Evolutionary conservation across 352 stramenopile species (phyloP), one percentile per base, ranked within the genome.

Genomic region (Phytophthora crassamura): DNA sequence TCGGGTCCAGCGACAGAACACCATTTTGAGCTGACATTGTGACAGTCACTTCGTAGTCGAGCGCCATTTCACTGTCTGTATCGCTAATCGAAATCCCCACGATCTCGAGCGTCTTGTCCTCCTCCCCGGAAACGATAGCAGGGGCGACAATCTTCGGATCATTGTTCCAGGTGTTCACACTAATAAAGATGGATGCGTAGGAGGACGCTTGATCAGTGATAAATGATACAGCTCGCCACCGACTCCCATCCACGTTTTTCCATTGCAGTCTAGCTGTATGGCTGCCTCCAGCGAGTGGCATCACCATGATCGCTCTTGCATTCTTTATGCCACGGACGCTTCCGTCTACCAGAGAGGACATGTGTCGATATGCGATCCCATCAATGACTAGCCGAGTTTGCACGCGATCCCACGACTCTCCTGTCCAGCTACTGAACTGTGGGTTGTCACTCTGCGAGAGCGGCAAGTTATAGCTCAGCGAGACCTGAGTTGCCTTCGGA

Each of bases 391-490:
- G 51, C 12, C 85, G 65, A 18, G 76, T 83, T 68, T 91, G 65
- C 8, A 94, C 78, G 6, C 86, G 78, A 14, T 70, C 60, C 81
- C 82, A 92, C 1, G 58, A 69, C 0, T 74, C 50, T n/a, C 61
- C 58, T 4, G 42, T 82, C 80, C 79, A 90, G 28, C 50, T 71
- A 28, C 59, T 72, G 43, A 93, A 90, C 43, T 84, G 72, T 0
- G 85, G 82, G 36, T 94, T 94, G 34, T 92, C 86, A 46, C 70
- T 77, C 53, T 94, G 86, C 4, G 82, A 78, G 11, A 92, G 67
- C 1, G 86, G 86, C 8, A 94, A 66, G 35, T 88, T 87, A 64
- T 94, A 94, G 49, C 77, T 88, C n/a, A 94, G 61, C 1, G 71
- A 81, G 7, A 91, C 84, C 48, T 70, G 76, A 2, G 80, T 84